Base-by-base conservation (phyloP, 192 early-diverging fungal species). In the Phlyctochytrium arcticum region DNA sequence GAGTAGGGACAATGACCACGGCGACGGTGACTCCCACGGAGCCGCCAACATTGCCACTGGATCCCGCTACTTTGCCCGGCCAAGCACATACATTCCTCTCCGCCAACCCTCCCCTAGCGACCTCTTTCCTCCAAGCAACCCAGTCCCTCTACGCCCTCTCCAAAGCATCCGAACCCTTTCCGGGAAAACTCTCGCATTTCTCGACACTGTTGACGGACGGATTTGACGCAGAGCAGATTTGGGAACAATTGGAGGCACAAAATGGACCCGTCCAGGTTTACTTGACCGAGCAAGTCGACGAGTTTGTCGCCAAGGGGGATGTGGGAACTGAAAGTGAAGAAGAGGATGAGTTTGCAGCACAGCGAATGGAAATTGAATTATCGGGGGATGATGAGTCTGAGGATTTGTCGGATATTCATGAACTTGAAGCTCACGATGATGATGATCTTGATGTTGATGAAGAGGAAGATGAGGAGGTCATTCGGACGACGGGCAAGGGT, bases 231-330 rank as follows among this genome's bases (percentile, higher is more conserved):
- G 85, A 89, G 57, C 93, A 95, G 80, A 86, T 98, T 47, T 98
- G 95, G 95, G 91, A 94, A 73, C 90, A 95, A 69, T 80, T 98
- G 47, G 85, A 86, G 57, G 75, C 93, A 67, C 89, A 89, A 57
- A 95, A 95, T 67, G 80, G 83, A 56, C 90, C 90, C 0, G 87
- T 95, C 60, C 71, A 92, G 21, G 76, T 82, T 31, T 87, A 85
- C 67, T 65, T 88, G 0, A 50, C 36, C 6, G 32, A 51, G 9
- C 50, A 54, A 33, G 65, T 66, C 10, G 26, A 73, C 12, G 57
- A 65, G 17, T 35, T 78, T n/a, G 32, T 69, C 50, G 35, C 47
- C 10, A 37, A 53, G 8, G 64, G 60, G 1, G 79, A 78, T 10
- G 66, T 59, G 39, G 71, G 57, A 12, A 36, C 55, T 29, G 72